These are phyloP conservation scores for Kalaharituber pfeilii DNA, from an alignment of 2,329 filamentous ascomycete genomes.

Conservation along the genomic window DNA sequence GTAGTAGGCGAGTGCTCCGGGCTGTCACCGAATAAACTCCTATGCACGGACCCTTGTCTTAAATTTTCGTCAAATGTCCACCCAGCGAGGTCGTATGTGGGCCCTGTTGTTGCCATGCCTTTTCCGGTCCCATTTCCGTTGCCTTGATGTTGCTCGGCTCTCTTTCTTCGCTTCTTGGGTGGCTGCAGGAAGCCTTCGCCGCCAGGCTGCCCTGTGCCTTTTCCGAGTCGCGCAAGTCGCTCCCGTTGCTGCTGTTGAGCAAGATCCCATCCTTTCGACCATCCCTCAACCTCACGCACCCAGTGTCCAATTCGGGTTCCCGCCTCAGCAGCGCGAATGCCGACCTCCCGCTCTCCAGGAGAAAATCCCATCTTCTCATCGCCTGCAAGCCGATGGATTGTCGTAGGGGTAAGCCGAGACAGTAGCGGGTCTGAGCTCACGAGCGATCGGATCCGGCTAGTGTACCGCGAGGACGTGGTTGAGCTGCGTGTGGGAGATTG, in stretches of 20 bases:
- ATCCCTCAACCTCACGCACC: conserved; percentile 50
- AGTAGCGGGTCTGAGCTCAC: conserved; percentile 19
- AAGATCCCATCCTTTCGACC: conserved; percentile 32
- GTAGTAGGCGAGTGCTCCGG: neutral
- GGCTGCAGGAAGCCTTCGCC: conserved; percentile 24
- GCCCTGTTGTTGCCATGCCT: no score
- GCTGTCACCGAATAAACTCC: neutral
- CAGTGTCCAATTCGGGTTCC: conserved; percentile 56
- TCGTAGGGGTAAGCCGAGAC: conserved; percentile 18
- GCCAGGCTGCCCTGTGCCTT: neutral
- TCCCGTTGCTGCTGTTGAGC: conserved; percentile 29
- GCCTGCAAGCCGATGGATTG: conserved; percentile 18
- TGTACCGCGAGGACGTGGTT: conserved; percentile 3
- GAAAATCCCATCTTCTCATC: conserved; percentile 16
- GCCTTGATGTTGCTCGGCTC: no score
- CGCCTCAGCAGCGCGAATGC: conserved; percentile 49
- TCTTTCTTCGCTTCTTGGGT: conserved; percentile 32
- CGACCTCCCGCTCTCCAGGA: conserved; percentile 48
- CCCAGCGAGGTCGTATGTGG: no score
- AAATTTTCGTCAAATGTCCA: neutral
- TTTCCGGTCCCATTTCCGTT: no score
- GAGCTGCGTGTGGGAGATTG: conserved; percentile 13
- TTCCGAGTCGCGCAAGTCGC: conserved; percentile 13
- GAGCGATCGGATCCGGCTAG: conserved; percentile 11
- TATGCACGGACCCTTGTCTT: neutral